These are phyloP conservation scores for Stromatinia cepivora DNA, from an alignment of 2,329 filamentous ascomycete genomes.

Conservation along the genomic window DNA sequence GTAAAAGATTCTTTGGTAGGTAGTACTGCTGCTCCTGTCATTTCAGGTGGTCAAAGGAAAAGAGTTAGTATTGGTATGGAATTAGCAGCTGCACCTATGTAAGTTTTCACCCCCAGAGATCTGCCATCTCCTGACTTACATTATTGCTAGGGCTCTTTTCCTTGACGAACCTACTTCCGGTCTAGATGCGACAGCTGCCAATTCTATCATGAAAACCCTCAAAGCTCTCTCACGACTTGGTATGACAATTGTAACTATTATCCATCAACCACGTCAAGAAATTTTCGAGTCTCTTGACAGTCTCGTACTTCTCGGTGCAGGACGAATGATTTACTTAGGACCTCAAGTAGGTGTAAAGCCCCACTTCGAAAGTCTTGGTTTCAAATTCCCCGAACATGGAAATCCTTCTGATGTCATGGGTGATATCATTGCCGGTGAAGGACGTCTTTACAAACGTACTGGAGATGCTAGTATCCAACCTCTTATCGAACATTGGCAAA, in stretches of 20 bases:
- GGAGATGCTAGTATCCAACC: conserved; percentile 51
- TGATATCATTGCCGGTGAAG: conserved; percentile 62
- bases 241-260: conserved; percentile 56
- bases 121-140: background rate
- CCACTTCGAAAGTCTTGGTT: conserved; percentile 56
- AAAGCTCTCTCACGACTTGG: conserved; percentile 58
- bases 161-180: conserved; percentile 62
- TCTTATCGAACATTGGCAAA: conserved; percentile 52
- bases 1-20: conserved; percentile 51
- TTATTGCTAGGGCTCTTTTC: conserved; percentile 49
- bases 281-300: conserved; percentile 61
- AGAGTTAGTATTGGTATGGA: conserved; percentile 63
- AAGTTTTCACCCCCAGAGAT: background rate
- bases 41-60: conserved; percentile 62
- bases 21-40: conserved; percentile 60
- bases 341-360: conserved; percentile 45
- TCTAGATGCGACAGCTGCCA: conserved; percentile 62
- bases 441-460: conserved; percentile 49
- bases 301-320: conserved; percentile 61
- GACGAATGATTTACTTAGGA: conserved; percentile 57
- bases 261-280: conserved; percentile 56
- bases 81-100: conserved; percentile 55
- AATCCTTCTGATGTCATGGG: conserved; percentile 60
- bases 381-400: conserved; percentile 49
- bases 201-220: conserved; percentile 62